Evolutionary conservation across 164 flowering plant species (phyloP), one percentile per base, ranked within the genome.

Genomic region (Umbellularia californica): DNA sequence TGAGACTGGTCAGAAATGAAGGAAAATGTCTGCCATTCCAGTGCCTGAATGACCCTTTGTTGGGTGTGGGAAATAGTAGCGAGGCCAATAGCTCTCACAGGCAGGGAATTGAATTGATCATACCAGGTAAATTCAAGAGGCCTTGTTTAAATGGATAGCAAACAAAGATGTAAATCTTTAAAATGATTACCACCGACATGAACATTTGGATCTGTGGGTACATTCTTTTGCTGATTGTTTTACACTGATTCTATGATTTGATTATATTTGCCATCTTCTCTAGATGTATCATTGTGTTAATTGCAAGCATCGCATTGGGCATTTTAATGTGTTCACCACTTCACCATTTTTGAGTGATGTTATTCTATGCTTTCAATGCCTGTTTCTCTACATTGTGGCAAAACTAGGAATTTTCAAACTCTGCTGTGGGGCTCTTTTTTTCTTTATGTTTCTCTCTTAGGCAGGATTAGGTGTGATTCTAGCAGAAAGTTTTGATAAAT

Each of bases 151-250:
- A 52, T 23, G 24, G n/a, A 30, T 30, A 64, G 22, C 76, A 33
- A 28, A 52, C 1, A 52, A 69, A 41, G 12, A 50, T 68, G 68
- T 47, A 75, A 72, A 60, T 68, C 47, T 69, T 30, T 58, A 63
- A 71, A 74, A 62, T 74, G 72, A 33, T 80, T 80, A 72, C 71
- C 71, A 50, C 19, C 52, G 22, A 74, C 65, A 58, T 66, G 75
- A 74, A 23, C 35, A 23, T 66, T 3, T 28, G 66, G 66, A 23
- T 25, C 25, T 5, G 22, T 28, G 24, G 64, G 28, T 77, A 50
- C 68, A 60, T 63, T 72, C 55, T 33, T 73, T 24, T 4, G 14
- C 17, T 52, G 3, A 52, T 52, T 52, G 14, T 52, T 52, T 13
- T 52, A 52, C 58, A 52, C 19, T 13, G 58, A 52, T 52, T 52